Base-by-base conservation (phyloP, 1,139 yeast genomes). In the Sugiyamaella japonica region DNA sequence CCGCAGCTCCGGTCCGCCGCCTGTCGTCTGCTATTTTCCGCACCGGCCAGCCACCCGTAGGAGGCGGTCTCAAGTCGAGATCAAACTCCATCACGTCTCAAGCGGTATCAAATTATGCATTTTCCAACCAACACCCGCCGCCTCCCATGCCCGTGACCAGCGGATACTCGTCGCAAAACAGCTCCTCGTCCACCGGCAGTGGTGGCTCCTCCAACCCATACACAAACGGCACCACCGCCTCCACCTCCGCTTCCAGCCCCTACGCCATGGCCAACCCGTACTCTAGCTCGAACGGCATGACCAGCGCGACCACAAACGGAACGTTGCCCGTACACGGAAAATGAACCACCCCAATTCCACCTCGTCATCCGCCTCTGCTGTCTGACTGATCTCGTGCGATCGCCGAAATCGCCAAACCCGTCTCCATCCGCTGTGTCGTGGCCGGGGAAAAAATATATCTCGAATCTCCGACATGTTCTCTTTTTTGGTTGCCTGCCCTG, bases 31-130 rank as follows among this genome's bases (percentile, higher is more conserved):
- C 42, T 5, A 42, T 32, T n/a, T 49, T 49, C 37, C 47, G 52
- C 3, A 41, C 41, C 23, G 43, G 43, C 3, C 25, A 20, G 6
- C 25, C 25, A 20, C 25, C 25, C 25, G 25, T 20, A 3, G 48
- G 58, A 6, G 34, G 31, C 6, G 10, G 37, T n/a, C 40, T 58
- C 16, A 48, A 46, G 31, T 60, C 62, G 13, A 40, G 61, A 40
- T 48, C 57, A 10, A 58, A 56, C 50, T 54, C 59, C 5, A 57
- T 56, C 42, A 47, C 61, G 7, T 55, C 61, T 20, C 56, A 49
- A 17, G 53, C 56, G 7, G 34, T 20, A 13, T 23, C 51, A 10
- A 34, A 41, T 9, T 47, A 38, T 47, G 51, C 49, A 23, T 45
- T 45, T 36, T 7, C 39, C 5, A 32, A 20, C 15, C 40, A 23